Evolutionary conservation across 345 rosid species (phyloP).

Genomic region (Conringia planisiliqua): DNA sequence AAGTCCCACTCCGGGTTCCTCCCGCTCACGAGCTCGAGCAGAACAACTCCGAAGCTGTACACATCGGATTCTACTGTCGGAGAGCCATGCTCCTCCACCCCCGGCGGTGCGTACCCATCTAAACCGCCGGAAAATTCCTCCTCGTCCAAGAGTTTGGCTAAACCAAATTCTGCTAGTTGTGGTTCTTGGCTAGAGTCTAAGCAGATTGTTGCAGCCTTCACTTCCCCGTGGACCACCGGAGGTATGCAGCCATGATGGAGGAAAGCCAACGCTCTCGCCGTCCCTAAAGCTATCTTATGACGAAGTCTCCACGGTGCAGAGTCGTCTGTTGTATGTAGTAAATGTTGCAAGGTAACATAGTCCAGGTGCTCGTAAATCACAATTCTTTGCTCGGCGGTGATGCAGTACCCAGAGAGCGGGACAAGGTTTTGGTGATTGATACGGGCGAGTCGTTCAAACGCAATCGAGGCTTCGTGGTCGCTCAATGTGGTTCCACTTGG

Average conservation of each 20-base stretch:
- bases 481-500: constrained; percentile 71
- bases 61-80: constrained; percentile 77
- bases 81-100: constrained; percentile 30
- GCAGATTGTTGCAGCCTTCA: constrained; percentile 72
- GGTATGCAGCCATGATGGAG: constrained; percentile 94
- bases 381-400: constrained; percentile 80
- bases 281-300: constrained; percentile 55
- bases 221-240: constrained; percentile 81
- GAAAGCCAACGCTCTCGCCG: constrained; percentile 85
- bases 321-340: constrained; percentile 46
- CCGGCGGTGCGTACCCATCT: constrained; percentile 72
- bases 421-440: constrained; percentile 87
- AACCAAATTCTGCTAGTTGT: constrained; percentile 76
- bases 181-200: constrained; percentile 80
- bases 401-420: constrained; percentile 79
- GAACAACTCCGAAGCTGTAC: constrained; percentile 81
- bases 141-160: constrained; percentile 68
- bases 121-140: constrained; percentile 54
- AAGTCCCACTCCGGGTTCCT: constrained; percentile 59
- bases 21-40: constrained; percentile 79
- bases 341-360: constrained; percentile 68
- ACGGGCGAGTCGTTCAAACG: constrained; percentile 75
- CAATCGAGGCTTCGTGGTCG: constrained; percentile 69
- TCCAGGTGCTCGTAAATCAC: constrained; percentile 86
- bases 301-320: constrained; percentile 72